Evolutionary conservation across 306 rosid genomes (phyloP).

Genomic region (Cucurbita argyrosperma): DNA sequence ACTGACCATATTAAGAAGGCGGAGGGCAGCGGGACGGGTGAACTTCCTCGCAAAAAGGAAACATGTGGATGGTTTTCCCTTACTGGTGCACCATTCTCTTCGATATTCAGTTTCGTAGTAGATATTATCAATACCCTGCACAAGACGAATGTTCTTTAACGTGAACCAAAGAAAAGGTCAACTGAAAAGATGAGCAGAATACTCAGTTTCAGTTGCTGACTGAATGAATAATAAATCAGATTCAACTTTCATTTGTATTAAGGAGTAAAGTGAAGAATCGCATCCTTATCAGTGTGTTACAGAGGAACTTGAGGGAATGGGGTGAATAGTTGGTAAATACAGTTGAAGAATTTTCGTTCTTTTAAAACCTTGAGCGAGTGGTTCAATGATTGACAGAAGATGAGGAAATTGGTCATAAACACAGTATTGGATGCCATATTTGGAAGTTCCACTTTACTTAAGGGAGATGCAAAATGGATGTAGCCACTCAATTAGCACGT

Average conservation of each 20-base stretch:
- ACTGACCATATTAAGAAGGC: constrained; percentile 77
- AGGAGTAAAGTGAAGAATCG: background rate
- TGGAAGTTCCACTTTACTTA: background rate
- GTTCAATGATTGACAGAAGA: background rate
- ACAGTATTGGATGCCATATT: background rate
- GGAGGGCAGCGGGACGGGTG: constrained; percentile 80
- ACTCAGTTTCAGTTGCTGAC: background rate
- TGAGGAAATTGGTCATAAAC: background rate
- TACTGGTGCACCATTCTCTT: constrained; percentile 90
- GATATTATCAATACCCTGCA: constrained; percentile 81
- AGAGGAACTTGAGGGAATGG: background rate
- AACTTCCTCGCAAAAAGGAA: constrained; percentile 92
- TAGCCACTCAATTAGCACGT: background rate
- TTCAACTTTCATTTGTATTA: background rate
- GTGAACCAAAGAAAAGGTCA: background rate
- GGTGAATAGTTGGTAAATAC: background rate
- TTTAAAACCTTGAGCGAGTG: background rate
- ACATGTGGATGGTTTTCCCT: constrained; percentile 76
- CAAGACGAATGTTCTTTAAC: background rate
- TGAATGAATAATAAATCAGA: background rate
- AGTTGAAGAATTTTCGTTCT: background rate
- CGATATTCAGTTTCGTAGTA: constrained; percentile 88
- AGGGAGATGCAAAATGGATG: background rate
- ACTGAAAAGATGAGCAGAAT: background rate
- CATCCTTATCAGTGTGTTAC: background rate